Base-by-base conservation (phyloP, 148 eudicot genomes). In the Vaccinium corymbosum region DNA sequence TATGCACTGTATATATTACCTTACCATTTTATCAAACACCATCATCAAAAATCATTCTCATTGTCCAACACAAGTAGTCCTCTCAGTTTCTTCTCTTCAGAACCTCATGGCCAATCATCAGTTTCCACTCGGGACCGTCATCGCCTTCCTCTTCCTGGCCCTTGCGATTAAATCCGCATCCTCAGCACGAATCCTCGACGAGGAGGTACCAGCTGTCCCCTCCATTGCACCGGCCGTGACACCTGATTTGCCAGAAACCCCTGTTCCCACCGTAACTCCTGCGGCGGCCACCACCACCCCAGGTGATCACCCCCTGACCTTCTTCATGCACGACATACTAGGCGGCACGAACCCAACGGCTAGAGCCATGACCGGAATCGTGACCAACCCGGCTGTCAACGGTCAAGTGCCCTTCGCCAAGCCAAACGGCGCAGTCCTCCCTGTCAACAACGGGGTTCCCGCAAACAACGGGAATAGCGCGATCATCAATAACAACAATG, bases 381-480 rank as follows among this genome's bases (percentile, higher is more conserved):
- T 95, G 1, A 86, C 89, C 73, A 95, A 95, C 88, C 93, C 98
- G 0, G 94, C 97, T 4, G 88, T 90, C 20, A 91, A 92, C 19
- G 95, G 98, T 14, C 98, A 96, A 73, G 95, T 96, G 78, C 95
- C 98, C 9, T 96, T 96, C 49, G 99, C 99, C 19, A 97, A 94
- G 80, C 95, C 93, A 0, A 93, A 92, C 59, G 99, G 99, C 6
- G 97, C 97, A 3, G 90, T 90, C 87, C 90, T 94, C 12, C 90
- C 94, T 6, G 84, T 86, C 1, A 89, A 86, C 85, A 93, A 91
- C 64, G 98, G 98, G 20, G 87, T 89, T 72, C 91, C 92, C 6
- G 86, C 81, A 29, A 91, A 89, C 85, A 93, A 89, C 25, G 93
- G 32, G 76, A 94, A 94, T 83, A 85, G 82, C 8, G 97, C 87